phyloP scores from a whole-genome alignment of 2,329 filamentous ascomycete genomes.

The Fusarium proliferatum region DNA sequence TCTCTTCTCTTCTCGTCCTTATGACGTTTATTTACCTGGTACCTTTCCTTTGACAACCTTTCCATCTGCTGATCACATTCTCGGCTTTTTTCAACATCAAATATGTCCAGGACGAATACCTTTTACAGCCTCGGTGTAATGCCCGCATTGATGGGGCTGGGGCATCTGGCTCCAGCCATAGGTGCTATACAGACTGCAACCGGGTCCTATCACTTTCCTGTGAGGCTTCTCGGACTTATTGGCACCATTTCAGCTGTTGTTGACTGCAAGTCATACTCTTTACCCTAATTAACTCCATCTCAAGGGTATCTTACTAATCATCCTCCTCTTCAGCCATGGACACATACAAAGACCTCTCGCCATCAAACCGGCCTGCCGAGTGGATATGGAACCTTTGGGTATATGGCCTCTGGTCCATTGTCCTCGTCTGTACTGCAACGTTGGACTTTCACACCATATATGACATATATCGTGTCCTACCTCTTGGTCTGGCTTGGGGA shows the following conservation, averaged over 20 bases:
- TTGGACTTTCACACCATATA: constrained; percentile 14
- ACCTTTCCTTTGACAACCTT: not conserved
- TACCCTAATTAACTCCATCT: too few species aligned
- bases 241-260: constrained; percentile 16
- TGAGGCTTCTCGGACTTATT: constrained; percentile 11
- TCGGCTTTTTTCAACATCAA: not conserved
- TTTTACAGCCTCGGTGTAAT: constrained; percentile 24
- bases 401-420: constrained; percentile 3
- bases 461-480: constrained; percentile 18
- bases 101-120: constrained; percentile 12
- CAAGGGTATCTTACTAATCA: not conserved
- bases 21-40: not conserved
- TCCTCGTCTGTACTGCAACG: not conserved
- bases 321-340: constrained; percentile 5
- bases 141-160: constrained; percentile 20
- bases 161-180: constrained; percentile 16
- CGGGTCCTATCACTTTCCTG: constrained; percentile 19
- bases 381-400: constrained; percentile 21
- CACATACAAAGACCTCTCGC: constrained; percentile 17
- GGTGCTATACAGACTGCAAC: constrained; percentile 14
- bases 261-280: not conserved
- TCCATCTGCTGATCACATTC: not conserved
- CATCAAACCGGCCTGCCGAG: not conserved
- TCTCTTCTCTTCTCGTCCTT: not conserved
- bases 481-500: constrained; percentile 23